Evolutionary conservation across 257 asterid genomes (phyloP), one percentile per base, ranked within the genome.

Genomic region (Verbascum thapsus): DNA sequence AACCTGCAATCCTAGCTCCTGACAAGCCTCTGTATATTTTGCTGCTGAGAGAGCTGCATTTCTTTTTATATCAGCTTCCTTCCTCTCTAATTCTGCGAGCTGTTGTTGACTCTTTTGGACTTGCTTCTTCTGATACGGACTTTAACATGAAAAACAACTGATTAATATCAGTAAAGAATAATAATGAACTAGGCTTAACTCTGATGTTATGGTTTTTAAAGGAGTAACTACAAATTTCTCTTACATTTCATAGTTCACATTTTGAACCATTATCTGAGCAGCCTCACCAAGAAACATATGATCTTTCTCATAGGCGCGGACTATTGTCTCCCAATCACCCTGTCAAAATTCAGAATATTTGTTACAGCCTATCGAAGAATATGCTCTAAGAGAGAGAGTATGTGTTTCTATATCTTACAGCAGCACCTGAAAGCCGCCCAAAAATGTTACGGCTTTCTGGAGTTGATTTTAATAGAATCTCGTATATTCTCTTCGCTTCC

Each of bases 371-470:
- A 53, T 32, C 5, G 49, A 56, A 43, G 18, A 40, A 50, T 49
- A 48, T 43, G 20, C 3, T 58, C 26, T 7, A 47, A 71, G 23
- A 41, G 26, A 39, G 53, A 12, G 18, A 48, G 34, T 34, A 9
- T 5, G 23, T 34, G 78, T 43, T 60, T 66, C 7, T 61, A 73
- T 78, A 78, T 83, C 99, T 94, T 90, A 87, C 99, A 85, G 96
- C 83, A 79, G 82, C 91, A 84, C 97, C 96, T 76, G 99, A 90
- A 76, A 87, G 99, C 86, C 95, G 94, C 52, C 99, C 99, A 83
- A 94, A 90, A 39, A 89, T 85, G 70, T 84, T 94, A 63, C 97
- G 97, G 92, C 90, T 89, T 80, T 94, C 95, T 60, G 91, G 87
- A 71, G 85, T 82, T 30, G 95, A 77, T 76, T 76, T 82, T 13